These are phyloP conservation scores for Colletotrichum noveboracense DNA, from an alignment of 2,329 filamentous ascomycete species.

Conservation along the genomic window DNA sequence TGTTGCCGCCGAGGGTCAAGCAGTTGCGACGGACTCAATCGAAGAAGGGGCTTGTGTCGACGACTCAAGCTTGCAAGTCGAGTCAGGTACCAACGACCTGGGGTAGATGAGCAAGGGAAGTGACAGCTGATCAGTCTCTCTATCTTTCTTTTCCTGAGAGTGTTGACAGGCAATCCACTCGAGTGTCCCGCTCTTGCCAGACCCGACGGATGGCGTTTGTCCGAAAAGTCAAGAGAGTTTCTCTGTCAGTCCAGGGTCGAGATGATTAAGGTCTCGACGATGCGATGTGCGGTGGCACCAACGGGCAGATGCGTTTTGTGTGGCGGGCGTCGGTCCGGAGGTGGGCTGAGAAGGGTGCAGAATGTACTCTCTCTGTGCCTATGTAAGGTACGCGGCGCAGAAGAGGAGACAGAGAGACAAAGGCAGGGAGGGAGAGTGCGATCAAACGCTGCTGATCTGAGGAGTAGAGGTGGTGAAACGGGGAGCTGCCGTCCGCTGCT, in stretches of 20 bases:
- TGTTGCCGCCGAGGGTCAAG: background rate
- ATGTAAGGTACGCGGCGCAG: background rate
- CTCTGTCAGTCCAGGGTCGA: background rate
- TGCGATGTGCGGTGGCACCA: background rate
- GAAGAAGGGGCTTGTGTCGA: background rate
- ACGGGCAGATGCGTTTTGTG: conserved; percentile 14
- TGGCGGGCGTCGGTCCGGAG: conserved; percentile 2
- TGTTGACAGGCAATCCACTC: background rate
- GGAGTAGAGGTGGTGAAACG: conserved; percentile 12
- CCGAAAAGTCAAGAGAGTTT: background rate
- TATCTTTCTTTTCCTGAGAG: background rate
- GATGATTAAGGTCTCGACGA: background rate
- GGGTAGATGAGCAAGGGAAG: background rate
- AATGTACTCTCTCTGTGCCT: background rate
- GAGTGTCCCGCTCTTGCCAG: background rate
- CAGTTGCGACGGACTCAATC: background rate
- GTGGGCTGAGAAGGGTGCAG: background rate
- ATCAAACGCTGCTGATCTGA: conserved; percentile 8
- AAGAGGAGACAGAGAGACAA: background rate
- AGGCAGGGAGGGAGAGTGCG: background rate
- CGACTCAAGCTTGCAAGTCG: background rate
- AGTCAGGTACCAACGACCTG: background rate
- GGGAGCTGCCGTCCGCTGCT: conserved; percentile 3
- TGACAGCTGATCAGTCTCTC: background rate
- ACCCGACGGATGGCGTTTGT: conserved; percentile 11